Evolutionary conservation across 2,329 filamentous ascomycete species (phyloP), one percentile per base, ranked within the genome.

Genomic region (Thyridium curvatum): DNA sequence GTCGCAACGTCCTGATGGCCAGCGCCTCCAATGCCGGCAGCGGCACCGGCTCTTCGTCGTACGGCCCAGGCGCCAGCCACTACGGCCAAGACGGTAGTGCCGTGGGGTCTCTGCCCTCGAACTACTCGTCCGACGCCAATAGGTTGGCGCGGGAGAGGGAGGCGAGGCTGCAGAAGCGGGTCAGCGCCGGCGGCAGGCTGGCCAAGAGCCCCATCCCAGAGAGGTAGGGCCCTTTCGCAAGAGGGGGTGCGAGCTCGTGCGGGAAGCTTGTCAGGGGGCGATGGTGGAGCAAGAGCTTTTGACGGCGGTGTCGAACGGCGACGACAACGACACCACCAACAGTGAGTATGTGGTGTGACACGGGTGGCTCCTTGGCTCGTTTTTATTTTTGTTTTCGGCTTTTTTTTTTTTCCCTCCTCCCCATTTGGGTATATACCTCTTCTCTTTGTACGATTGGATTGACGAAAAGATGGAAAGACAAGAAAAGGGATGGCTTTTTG

Each of bases 101-200:
- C 8, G 58, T 85, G 2, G 71, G 75, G 1, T 76, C 82, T 1
- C 62, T 88, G 30, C 79, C 85, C 13, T 52, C 50, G 18, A 62
- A 54, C 35, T 46, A 61, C 37, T 64, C 60, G 42, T 52, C 62
- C 8, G 10, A 43, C 3, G 41, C 43, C 38, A 75, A 79, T 37
- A 70, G 65, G 47, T 56, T 75, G 38, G 69, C 75, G 41, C 71
- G 71, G 31, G 83, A 88, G 50, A 78, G 73, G 53, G 83, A 89
- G 51, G 64, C 72, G 17, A 79, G 80, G 44, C 60, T 91, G 43
- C 83, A 88, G 59, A 93, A 93, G 66, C 74, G 86, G 44, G 80
- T 86, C 45, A 89, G 85, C 56, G 85, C 82, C 18, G 85, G 85
- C 34, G 85, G 85, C 35, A 72, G 84, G 49, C 71, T 91, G 55